A percentile compares a stretch with the other conserved stretches of the same genome.
phyloP scores from a whole-genome alignment of 345 rosid species.

The Aquilaria yunnanensis region DNA sequence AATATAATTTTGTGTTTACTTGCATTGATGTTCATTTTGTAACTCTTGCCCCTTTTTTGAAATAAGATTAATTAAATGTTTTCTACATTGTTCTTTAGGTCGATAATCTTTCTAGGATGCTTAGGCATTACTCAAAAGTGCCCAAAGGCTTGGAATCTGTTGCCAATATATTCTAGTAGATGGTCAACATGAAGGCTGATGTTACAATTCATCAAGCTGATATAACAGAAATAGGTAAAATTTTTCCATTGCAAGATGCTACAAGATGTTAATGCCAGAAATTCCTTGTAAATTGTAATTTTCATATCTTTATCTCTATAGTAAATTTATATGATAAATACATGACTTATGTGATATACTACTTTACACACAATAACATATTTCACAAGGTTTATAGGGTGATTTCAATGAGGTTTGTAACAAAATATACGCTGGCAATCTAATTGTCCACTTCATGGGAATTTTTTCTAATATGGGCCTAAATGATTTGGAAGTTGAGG shows the following conservation, averaged over 20 bases:
- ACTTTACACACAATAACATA: constrained; percentile 55
- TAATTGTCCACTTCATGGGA: constrained; percentile 58
- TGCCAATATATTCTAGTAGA: constrained; percentile 81
- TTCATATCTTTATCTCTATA: constrained; percentile 59
- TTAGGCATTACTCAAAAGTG: constrained; percentile 77
- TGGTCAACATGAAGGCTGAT: constrained; percentile 82
- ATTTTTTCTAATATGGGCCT: constrained; percentile 60
- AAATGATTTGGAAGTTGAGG: constrained; percentile 63
- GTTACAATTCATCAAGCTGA: constrained; percentile 81
- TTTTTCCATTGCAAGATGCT: not conserved
- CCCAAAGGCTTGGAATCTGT: constrained; percentile 69
- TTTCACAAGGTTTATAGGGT: constrained; percentile 62
- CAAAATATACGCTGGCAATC: constrained; percentile 54
- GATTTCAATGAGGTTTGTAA: constrained; percentile 67
- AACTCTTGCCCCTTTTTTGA: too few relatives aligned
- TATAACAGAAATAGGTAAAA: constrained; percentile 83
- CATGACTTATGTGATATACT: constrained; percentile 43
- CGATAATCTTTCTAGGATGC: constrained; percentile 95
- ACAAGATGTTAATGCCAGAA: not conserved
- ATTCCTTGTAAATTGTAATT: constrained; percentile 8
- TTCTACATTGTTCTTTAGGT: constrained; percentile 28
- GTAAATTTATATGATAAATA: constrained; percentile 64
- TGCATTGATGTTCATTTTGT: too few relatives aligned
- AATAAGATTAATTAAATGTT: too few relatives aligned
- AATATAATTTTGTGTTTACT: not conserved